Base-by-base conservation (phyloP, 106 monocot species). In the Amphibolis antarctica region DNA sequence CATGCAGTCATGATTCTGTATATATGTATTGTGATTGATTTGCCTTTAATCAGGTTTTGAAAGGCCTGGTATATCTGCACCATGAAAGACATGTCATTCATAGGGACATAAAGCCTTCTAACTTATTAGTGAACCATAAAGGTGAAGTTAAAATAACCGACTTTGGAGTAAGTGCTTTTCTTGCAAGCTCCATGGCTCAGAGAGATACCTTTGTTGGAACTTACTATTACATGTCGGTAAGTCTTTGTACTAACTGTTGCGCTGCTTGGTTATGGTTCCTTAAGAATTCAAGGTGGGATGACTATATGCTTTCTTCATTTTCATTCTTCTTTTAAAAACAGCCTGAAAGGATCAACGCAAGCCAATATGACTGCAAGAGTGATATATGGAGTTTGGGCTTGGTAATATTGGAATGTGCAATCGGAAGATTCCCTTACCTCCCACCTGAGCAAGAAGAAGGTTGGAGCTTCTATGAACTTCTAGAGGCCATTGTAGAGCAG, bases 381-480 rank as follows among this genome's bases (percentile, higher is more conserved):
- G 94, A 96, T 71, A 90, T 96, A 19, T 96, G 96, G 96, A 96
- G 96, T 66, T 76, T 90, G 66, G 96, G 89, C 11, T 74, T 96
- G 60, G 96, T 96, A 59, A 86, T 90, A 65, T 90, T 96, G 31
- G 96, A 96, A 75, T 96, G 96, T 74, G 89, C 89, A 49, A 86
- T 84, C 43, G 89, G 96, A n/a, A 77, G 73, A 28, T 96, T 96
- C 66, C 89, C 96, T 44, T 96, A 96, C 43, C 77, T 77, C 60
- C 78, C 82, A 42, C 69, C 69, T 60, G 84, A 96, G 65, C 71
- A 80, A 46, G 84, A 75, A 71, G 87, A 82, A 67, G 80, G 86
- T 19, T 80, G 76, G 60, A 84, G 81, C 73, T 96, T 96, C 67
- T 96, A 89, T 76, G 96, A 96, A 64, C 84, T 96, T 78, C 68